Conservation (phyloP, 2,329 filamentous ascomycete species). For the Colletotrichum lini region DNA sequence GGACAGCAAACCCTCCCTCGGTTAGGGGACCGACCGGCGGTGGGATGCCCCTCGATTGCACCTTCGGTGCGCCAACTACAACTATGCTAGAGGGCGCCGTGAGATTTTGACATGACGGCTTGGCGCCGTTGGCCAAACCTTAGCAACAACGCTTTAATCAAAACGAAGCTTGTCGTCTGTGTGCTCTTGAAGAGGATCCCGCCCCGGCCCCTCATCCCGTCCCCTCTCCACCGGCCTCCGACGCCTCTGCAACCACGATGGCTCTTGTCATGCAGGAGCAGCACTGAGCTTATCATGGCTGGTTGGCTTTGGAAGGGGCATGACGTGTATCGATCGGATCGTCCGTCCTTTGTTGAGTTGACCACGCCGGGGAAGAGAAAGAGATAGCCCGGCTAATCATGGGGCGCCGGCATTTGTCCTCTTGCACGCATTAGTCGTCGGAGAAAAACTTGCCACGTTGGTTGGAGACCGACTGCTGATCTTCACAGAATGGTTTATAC, state of each 20-base stretch:
- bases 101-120: constrained; percentile 33
- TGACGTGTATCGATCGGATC: constrained; percentile 7
- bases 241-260: constrained; percentile 23
- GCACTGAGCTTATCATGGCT: too few species aligned
- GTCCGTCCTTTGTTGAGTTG: background rate
- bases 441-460: constrained; percentile 21
- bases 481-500: constrained; percentile 16
- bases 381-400: background rate
- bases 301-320: too few species aligned
- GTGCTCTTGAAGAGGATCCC: background rate
- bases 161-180: background rate
- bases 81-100: background rate
- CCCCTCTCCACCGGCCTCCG: constrained; percentile 28
- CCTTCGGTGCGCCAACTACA: constrained; percentile 8
- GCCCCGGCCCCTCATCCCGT: background rate
- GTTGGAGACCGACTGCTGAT: constrained; percentile 29
- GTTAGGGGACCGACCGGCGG: constrained; percentile 3
- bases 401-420: constrained; percentile 13
- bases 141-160: background rate
- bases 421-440: constrained; percentile 10
- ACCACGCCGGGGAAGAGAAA: background rate
- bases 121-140: constrained; percentile 30
- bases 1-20: background rate
- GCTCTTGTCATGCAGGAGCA: background rate
- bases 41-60: too few species aligned